Conservation (phyloP, 208 protist genomes). For the Blechomonas ayalai region DNA sequence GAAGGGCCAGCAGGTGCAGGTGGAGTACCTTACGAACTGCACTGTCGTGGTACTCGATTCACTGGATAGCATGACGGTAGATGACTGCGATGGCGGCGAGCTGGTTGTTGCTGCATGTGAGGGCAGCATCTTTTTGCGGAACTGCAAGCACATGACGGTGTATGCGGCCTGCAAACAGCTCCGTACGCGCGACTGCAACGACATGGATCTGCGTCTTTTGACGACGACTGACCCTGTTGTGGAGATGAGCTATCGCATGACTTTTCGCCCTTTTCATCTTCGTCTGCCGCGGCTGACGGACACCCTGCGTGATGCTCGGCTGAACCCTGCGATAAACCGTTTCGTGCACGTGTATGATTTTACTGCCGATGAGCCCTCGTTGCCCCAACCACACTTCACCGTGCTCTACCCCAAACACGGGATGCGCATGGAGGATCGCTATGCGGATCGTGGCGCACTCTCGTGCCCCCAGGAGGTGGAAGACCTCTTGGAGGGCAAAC, state of each 20-base stretch:
- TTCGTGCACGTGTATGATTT: constrained; percentile 92
- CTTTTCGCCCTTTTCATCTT: constrained; percentile 77
- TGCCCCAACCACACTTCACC: constrained; percentile 70
- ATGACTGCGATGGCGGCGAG: constrained; percentile 90
- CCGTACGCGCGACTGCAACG: constrained; percentile 79
- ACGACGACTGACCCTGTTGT: constrained; percentile 87
- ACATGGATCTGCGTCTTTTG: constrained; percentile 80
- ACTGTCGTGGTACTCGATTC: constrained; percentile 79
- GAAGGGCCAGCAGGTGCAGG: constrained; percentile 78
- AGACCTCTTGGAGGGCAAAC: constrained; percentile 49
- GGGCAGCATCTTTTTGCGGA: constrained; percentile 89
- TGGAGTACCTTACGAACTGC: constrained; percentile 86
- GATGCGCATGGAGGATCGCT: constrained; percentile 60
- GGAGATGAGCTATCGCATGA: constrained; percentile 85
- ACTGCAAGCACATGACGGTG: constrained; percentile 88
- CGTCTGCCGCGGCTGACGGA: constrained; percentile 48
- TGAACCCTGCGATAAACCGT: constrained; percentile 71
- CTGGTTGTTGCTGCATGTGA: constrained; percentile 88
- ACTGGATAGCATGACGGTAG: constrained; percentile 85
- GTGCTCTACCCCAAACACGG: constrained; percentile 66
- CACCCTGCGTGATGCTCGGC: constrained; percentile 43
- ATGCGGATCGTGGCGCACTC: constrained; percentile 45
- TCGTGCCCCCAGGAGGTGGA: constrained; percentile 75
- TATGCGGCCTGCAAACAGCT: constrained; percentile 92
- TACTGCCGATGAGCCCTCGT: constrained; percentile 44